Conservation (phyloP, 768 basidiomycete species). For the Coprinopsis marcescibilis region DNA sequence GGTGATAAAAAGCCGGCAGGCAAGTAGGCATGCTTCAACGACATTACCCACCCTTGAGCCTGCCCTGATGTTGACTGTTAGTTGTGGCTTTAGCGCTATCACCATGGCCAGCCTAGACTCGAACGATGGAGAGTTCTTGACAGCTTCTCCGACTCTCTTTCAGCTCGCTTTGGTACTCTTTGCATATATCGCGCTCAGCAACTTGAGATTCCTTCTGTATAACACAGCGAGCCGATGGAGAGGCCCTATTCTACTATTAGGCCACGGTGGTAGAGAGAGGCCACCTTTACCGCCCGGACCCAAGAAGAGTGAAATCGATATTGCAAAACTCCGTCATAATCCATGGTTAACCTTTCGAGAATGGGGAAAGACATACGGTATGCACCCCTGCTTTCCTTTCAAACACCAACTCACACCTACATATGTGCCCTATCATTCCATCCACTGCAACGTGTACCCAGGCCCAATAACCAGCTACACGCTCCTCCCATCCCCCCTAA, state of each 20-base stretch:
- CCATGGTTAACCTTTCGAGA: slow-evolving; percentile 1
- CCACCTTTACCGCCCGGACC: slow-evolving; percentile 9
- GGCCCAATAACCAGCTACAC: not conserved
- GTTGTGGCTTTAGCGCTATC: not conserved
- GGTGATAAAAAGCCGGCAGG: too few relatives aligned
- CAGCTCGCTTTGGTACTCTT: too few relatives aligned
- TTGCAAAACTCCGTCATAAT: not conserved
- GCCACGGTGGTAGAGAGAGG: not conserved
- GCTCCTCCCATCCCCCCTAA: not conserved
- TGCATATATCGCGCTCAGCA: too few relatives aligned
- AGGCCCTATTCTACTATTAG: too few relatives aligned
- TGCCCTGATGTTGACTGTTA: not conserved
- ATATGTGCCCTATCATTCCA: slow-evolving; percentile 3
- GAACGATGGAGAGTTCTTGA: too few relatives aligned
- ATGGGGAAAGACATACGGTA: slow-evolving; percentile 8
- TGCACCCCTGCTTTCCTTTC: not conserved
- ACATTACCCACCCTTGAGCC: too few relatives aligned
- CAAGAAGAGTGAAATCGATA: slow-evolving; percentile 1
- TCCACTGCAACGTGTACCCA: not conserved
- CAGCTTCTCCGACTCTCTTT: too few relatives aligned
- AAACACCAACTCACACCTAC: not conserved
- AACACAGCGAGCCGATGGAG: too few relatives aligned
- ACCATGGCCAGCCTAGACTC: too few relatives aligned
- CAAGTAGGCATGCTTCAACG: too few relatives aligned
- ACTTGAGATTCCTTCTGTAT: too few relatives aligned